Base-by-base conservation (phyloP, 2,329 filamentous ascomycete species). In the Dothiorella sarmentorum region DNA sequence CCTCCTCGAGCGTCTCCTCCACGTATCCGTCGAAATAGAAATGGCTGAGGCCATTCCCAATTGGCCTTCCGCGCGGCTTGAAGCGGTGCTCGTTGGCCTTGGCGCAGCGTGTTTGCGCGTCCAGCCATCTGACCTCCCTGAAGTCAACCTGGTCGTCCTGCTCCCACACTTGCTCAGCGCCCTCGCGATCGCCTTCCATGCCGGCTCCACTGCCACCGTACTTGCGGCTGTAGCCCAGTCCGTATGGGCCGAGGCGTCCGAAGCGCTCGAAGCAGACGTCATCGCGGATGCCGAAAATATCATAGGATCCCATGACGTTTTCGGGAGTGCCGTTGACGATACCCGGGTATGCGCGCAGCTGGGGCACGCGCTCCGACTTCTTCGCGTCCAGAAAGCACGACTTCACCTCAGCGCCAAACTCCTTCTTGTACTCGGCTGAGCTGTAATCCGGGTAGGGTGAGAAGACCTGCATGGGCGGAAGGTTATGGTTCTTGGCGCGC, bases 201-300 rank as follows among this genome's bases (percentile, higher is more conserved):
- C 90, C 92, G n/a, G 89, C 86, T 4, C 93, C 91, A 24, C 88
- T 85, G 1, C 93, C 93, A 11, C 93, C 93, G 63, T 82, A 85
- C 60, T 85, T 85, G 31, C 82, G 78, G 29, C 88, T 90, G 71
- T 97, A 97, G 7, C 93, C 93, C 61, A 91, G 84, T 0, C 93
- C 93, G 66, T 99, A 99, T 0, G 93, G 89, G 0, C 90, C 92
- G 27, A 94, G 84, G 63, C 91, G 84, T 3, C 93, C 93, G 69
- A 90, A 96, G 2, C 94, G 83, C 65, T 99, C 94, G 69, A 96
- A 97, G 75, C 94, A 99, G 45, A 97, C 84, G 67, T 96, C 88
- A 64, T 95, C 85, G 17, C 88, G 84, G 33, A 97, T 77, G 0
- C 86, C 87, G 11, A 97, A 75, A 38, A 93, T 73, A 9, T 91